Percentiles rank a stretch among this genome's conserved stretches.
Evolutionary conservation across 129 eudicot species (phyloP).

Genomic region (Ambrosia artemisiifolia): DNA sequence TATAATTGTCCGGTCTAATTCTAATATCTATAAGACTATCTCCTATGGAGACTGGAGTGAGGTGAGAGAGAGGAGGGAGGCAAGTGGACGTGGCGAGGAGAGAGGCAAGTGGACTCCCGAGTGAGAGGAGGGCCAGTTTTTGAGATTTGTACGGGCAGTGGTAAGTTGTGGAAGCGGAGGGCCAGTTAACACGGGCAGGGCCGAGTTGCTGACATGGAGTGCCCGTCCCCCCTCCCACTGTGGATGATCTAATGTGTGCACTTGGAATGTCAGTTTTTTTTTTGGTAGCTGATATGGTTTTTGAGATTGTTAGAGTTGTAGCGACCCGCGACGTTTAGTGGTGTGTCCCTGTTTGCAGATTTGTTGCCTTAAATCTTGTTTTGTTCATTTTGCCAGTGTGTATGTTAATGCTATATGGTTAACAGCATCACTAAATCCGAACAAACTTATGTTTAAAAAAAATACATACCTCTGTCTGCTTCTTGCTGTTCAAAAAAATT

Average conservation of each 20-base stretch:
- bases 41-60: no score
- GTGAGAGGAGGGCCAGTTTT: no score
- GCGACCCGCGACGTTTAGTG: constrained; percentile 5
- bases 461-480: neutral
- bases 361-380: constrained; percentile 12
- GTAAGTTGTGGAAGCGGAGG: no score
- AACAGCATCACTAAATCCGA: constrained; percentile 16
- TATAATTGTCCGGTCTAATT: neutral
- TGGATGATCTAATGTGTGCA: neutral
- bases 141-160: no score
- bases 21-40: neutral
- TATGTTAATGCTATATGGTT: constrained; percentile 2
- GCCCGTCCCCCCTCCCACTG: no score
- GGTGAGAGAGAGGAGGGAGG: no score
- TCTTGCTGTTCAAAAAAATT: no score
- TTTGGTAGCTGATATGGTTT: constrained; percentile 11
- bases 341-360: constrained; percentile 21
- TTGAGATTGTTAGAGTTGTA: constrained; percentile 1
- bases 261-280: constrained; percentile 5
- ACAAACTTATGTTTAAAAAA: constrained; percentile 22
- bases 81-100: no score
- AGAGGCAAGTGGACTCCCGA: no score
- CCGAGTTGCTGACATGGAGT: no score
- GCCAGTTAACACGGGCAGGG: no score
- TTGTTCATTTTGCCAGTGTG: neutral